A percentile compares a stretch with the other conserved stretches of the same genome.
These are phyloP conservation scores for Mycosphaerella sp. DNA, from an alignment of 2,329 filamentous ascomycete genomes.

Conservation along the genomic window DNA sequence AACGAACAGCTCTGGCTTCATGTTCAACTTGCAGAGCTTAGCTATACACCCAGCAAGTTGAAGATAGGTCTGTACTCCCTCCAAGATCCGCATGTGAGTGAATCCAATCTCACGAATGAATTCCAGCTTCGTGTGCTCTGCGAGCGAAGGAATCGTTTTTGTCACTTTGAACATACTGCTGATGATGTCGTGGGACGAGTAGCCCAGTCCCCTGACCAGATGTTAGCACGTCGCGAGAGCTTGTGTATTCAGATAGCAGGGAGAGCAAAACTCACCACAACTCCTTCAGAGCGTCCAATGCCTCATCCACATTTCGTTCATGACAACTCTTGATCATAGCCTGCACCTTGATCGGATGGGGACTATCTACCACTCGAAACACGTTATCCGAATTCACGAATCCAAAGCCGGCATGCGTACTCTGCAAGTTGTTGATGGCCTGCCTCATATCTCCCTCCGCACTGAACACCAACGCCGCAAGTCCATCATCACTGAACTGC, in stretches of 20 bases:
- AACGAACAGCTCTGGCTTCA: slow-evolving; percentile 79
- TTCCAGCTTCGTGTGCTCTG: slow-evolving; percentile 91
- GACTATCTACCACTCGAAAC: slow-evolving; percentile 93
- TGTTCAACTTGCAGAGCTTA: slow-evolving; percentile 88
- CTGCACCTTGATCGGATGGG: slow-evolving; percentile 96
- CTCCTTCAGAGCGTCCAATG: slow-evolving; percentile 78
- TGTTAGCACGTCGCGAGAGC: slow-evolving; percentile 9
- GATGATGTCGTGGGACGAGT: slow-evolving; percentile 98
- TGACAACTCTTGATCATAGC: slow-evolving; percentile 97
- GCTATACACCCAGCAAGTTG: slow-evolving; percentile 91
- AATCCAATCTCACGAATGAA: slow-evolving; percentile 96
- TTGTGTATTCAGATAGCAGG: too few relatives aligned
- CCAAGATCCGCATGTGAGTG: slow-evolving; percentile 98
- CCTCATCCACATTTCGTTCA: slow-evolving; percentile 82
- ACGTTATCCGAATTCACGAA: slow-evolving; percentile 98
- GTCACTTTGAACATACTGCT: slow-evolving; percentile 99
- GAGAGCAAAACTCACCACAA: slow-evolving; percentile 55
- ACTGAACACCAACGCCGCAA: slow-evolving; percentile 93
- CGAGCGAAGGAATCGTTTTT: slow-evolving; percentile 85
- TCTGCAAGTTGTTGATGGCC: slow-evolving; percentile 97
- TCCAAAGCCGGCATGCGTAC: slow-evolving; percentile 85
- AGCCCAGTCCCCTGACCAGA: slow-evolving; percentile 63
- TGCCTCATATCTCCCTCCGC: slow-evolving; percentile 98
- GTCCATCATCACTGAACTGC: slow-evolving; percentile 82
- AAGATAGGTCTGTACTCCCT: slow-evolving; percentile 89